Evolutionary conservation across 192 early-diverging fungal species (phyloP), one percentile per base, ranked within the genome.

Genomic region (Funneliformis mosseae): DNA sequence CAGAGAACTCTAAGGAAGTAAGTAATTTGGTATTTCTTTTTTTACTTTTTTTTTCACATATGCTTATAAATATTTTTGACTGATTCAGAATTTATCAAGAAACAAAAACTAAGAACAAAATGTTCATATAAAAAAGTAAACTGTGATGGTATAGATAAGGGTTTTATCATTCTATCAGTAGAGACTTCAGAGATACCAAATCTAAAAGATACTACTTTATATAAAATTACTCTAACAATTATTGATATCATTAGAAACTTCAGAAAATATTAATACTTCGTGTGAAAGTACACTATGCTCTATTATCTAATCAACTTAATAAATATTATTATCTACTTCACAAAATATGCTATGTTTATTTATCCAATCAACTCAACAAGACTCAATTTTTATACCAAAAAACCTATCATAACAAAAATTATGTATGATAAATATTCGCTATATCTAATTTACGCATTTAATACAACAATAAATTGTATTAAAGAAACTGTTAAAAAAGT

Each of bases 401-500:
- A 70, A 33, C 68, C 27, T 27, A 70, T 42, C 4, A 21, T 72
- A 72, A 72, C 70, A 43, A 72, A 71, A 71, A 8, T 23, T 2
- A 71, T 71, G 69, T 45, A 8, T 39, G 33, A 71, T n/a, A 66
- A 1, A 66, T 67, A 67, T 67, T 67, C 64, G 27, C 64, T 5
- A 67, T 67, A 67, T 5, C 64, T 67, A 0, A 39, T 67, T 67
- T 67, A 11, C 10, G 28, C 10, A 38, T 72, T 72, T 46, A 72
- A 46, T 5, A 5, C 28, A 46, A 72, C 70, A 48, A 28, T 72
- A 72, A 23, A 72, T 72, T 9, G 18, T 0, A 11, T 72, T 43
- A 46, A 72, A 0, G 41, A 72, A 72, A 11, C 70, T 25, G 10
- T 72, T 46, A 12, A 48, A 23, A 21, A 72, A 3, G 25, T 5